Evolutionary conservation across 2,329 filamentous ascomycete species (phyloP).

Genomic region (Chaetothyriales sp.): DNA sequence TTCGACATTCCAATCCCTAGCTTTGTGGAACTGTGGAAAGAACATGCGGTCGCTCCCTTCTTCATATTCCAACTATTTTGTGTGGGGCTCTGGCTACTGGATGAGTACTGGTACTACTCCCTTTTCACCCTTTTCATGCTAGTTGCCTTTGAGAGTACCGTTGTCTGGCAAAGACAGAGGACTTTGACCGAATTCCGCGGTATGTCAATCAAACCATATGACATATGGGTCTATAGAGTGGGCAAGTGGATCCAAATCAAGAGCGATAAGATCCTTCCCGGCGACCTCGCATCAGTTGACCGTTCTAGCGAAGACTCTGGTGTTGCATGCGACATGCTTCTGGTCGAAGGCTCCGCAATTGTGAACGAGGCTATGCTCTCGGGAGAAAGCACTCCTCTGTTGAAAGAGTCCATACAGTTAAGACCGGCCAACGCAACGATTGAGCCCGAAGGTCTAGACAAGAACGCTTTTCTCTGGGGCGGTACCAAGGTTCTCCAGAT

Average conservation of each 20-base stretch:
- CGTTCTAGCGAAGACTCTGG: constrained; percentile 94
- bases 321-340: constrained; percentile 90
- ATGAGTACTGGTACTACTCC: constrained; percentile 99
- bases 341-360: constrained; percentile 89
- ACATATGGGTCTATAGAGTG: constrained; percentile 76
- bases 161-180: constrained; percentile 96
- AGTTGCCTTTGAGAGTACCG: constrained; percentile 91
- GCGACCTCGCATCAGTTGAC: constrained; percentile 80
- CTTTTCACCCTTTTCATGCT: constrained; percentile 98
- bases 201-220: constrained; percentile 99
- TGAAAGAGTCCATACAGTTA: constrained; percentile 91
- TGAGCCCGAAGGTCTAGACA: constrained; percentile 83
- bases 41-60: constrained; percentile 96
- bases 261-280: constrained; percentile 83
- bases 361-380: constrained; percentile 99
- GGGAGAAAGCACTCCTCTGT: constrained; percentile 86
- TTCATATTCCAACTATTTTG: constrained; percentile 99
- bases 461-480: constrained; percentile 90
- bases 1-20: constrained; percentile 97
- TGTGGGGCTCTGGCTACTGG: constrained; percentile 93
- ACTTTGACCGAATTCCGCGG: constrained; percentile 92
- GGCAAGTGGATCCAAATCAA: constrained; percentile 77
- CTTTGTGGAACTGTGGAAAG: constrained; percentile 90
- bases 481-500: constrained; percentile 96
- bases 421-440: constrained; percentile 66